A percentile compares a stretch with the other conserved stretches of the same genome.
phyloP scores from a whole-genome alignment of 139 green algal species.

The Nannochloris sp. region DNA sequence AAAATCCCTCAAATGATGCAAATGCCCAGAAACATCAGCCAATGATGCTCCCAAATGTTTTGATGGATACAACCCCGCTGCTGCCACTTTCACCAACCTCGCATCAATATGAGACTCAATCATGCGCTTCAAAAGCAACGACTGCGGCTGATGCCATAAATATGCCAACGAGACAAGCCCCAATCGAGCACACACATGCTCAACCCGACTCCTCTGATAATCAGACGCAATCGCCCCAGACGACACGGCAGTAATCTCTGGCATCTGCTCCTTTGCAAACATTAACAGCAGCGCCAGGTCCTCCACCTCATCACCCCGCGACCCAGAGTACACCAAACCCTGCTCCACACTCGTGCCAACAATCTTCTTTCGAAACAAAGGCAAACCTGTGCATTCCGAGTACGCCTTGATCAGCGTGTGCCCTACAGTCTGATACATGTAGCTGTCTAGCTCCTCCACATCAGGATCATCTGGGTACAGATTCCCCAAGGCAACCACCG shows the following conservation, averaged over 20 bases:
- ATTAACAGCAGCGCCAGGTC: conserved; percentile 72
- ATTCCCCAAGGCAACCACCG: conserved; percentile 66
- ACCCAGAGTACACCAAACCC: conserved; percentile 54
- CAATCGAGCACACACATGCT: conserved; percentile 73
- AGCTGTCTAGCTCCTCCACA: conserved; percentile 83
- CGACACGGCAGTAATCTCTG: conserved; percentile 59
- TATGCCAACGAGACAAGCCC: conserved; percentile 80
- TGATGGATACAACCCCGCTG: conserved; percentile 70
- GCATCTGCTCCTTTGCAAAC: conserved; percentile 41
- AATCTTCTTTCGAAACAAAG: conserved; percentile 70
- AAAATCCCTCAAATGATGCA: conserved; percentile 42
- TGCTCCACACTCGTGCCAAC: conserved; percentile 40
- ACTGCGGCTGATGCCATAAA: conserved; percentile 85
- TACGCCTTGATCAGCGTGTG: conserved; percentile 77
- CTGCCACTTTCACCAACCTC: conserved; percentile 78
- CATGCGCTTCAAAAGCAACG: conserved; percentile 54
- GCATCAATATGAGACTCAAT: conserved; percentile 58
- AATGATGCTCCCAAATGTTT: conserved; percentile 78
- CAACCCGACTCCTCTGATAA: conserved; percentile 94
- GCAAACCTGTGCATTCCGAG: conserved; percentile 69
- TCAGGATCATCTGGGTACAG: conserved; percentile 42
- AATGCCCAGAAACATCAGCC: conserved; percentile 34
- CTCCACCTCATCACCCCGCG: conserved; percentile 85
- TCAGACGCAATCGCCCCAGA: conserved; percentile 90
- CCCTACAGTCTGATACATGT: conserved; percentile 94